Evolutionary conservation across 192 early-diverging fungal genomes (phyloP), one percentile per base, ranked within the genome.

Genomic region (Funneliformis mosseae): DNA sequence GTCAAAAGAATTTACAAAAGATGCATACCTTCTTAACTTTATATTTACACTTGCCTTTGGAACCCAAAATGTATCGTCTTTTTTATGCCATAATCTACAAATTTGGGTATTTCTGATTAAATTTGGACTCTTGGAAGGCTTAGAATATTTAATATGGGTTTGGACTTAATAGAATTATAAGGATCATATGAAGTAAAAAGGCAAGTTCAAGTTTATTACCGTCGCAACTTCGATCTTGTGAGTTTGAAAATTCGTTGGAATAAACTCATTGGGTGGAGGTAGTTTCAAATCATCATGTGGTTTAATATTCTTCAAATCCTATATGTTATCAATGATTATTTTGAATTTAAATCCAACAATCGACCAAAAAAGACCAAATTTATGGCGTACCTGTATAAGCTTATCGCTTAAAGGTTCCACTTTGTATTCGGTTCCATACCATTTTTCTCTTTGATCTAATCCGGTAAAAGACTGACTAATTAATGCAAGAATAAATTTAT

Each of bases 21-120:
- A 33, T 33, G 33, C 33, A 33, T 3, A 77, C 75, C 55, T 62
- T n/a, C 42, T 61, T 0, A 92, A 82, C 28, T 82, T 78, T 48
- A 98, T 87, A 60, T 88, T 88, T 21, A 95, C 81, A 76, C 92
- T 90, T 61, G 92, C 95, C 70, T 96, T 94, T 41, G 97, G 97
- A 18, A 97, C 88, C 88, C 91, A 93, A 81, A 96, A 99, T 11
- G 89, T 91, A 84, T 97, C 95, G 84, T 99, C 97, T 82, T 94
- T 94, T 81, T 97, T 97, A 86, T 95, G 91, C 97, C 97, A 99
- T 80, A 98, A 77, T 59, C 95, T 91, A 33, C 88, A 50, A 11
- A 83, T n/a, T 0, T 83, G 48, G 8, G 88, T 87, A n/a, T 94
- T 90, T 33, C 78, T 81, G 69, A 95, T 85, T 59, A 96, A 83